phyloP scores from a whole-genome alignment of 805 yeast genomes.

The Peterozyma xylosa region DNA sequence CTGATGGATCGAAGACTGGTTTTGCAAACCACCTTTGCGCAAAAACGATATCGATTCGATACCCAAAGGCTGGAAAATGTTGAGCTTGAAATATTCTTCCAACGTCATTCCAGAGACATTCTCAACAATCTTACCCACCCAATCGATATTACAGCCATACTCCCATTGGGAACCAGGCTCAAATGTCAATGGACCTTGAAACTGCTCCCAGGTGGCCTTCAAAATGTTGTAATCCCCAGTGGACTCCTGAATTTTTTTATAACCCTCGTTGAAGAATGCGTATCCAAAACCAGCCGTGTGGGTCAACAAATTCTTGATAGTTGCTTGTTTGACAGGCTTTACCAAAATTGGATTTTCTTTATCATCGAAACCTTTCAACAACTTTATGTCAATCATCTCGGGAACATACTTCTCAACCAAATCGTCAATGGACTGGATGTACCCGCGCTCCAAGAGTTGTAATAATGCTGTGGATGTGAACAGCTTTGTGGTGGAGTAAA shows the following conservation, averaged over 20 bases:
- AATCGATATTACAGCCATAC: constrained; percentile 27
- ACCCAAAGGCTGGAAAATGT: constrained; percentile 23
- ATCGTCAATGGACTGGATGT: constrained; percentile 22
- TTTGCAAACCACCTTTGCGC: constrained; percentile 14
- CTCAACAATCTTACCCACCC: constrained; percentile 27
- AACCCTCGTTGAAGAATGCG: constrained; percentile 18
- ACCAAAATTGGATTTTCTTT: constrained; percentile 15
- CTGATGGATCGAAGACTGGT: constrained; percentile 16
- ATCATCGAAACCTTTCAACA: constrained; percentile 13
- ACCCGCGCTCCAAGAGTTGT: constrained; percentile 26
- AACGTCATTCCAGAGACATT: constrained; percentile 19
- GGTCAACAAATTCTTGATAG: constrained; percentile 25
- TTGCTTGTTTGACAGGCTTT: constrained; percentile 20
- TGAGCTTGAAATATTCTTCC: constrained; percentile 20
- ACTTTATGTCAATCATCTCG: constrained; percentile 19
- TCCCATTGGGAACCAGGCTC: constrained; percentile 30
- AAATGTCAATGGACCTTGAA: constrained; percentile 20
- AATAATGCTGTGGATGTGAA: constrained; percentile 21
- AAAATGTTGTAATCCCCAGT: constrained; percentile 11
- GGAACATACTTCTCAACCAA: constrained; percentile 23
- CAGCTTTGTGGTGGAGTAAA: constrained; percentile 25
- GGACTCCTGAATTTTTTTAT: constrained; percentile 10
- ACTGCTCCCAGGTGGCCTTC: constrained; percentile 11
- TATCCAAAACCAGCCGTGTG: constrained; percentile 34
- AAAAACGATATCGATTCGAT: constrained; percentile 19